phyloP scores from a whole-genome alignment of 164 flowering plant genomes.

The Berberis vulgaris region DNA sequence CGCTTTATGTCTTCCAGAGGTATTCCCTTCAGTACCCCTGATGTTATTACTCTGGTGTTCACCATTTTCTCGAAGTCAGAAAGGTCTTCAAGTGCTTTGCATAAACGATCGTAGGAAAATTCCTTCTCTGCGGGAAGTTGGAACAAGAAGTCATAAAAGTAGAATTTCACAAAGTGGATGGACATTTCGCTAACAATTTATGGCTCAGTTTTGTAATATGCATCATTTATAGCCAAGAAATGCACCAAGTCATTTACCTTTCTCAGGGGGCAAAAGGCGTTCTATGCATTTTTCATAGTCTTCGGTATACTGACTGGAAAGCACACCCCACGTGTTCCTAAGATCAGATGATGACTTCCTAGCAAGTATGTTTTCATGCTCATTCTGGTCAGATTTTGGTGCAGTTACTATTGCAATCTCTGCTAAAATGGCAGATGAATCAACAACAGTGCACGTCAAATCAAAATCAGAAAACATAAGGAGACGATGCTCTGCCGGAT shows the following conservation, averaged over 20 bases:
- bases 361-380: constrained; percentile 30
- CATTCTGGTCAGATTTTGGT: constrained; percentile 56
- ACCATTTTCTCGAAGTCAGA: constrained; percentile 76
- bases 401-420: constrained; percentile 87
- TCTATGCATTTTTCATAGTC: constrained; percentile 90
- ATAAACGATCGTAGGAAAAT: constrained; percentile 48
- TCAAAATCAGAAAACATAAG: constrained; percentile 90
- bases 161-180: too few species aligned
- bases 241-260: constrained; percentile 31
- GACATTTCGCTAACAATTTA: neutral
- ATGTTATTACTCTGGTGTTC: constrained; percentile 61
- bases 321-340: constrained; percentile 68
- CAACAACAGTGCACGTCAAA: constrained; percentile 88
- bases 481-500: constrained; percentile 40
- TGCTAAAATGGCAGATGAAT: constrained; percentile 95
- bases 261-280: constrained; percentile 39
- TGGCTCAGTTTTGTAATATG: too few species aligned
- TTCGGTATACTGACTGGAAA: constrained; percentile 75
- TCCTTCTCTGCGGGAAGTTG: constrained; percentile 34
- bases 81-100: constrained; percentile 56
- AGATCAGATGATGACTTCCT: constrained; percentile 69
- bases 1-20: constrained; percentile 69
- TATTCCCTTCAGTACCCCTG: constrained; percentile 78
- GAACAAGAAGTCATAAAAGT: neutral
- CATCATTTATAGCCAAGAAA: neutral